phyloP scores from a whole-genome alignment of 2,329 filamentous ascomycete species.

The Colletotrichum kahawae region DNA sequence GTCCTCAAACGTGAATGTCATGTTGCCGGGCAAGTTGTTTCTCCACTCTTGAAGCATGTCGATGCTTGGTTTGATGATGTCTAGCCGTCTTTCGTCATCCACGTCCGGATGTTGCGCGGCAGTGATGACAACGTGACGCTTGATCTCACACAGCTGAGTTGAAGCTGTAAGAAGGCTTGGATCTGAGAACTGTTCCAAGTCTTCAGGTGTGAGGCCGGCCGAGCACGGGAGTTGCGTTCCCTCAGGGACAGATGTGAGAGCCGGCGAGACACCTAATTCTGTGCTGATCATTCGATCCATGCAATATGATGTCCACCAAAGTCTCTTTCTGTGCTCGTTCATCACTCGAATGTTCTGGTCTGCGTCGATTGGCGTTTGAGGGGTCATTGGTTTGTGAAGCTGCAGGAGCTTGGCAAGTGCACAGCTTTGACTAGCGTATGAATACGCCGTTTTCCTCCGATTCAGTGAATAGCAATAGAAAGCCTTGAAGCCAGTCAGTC shows the following conservation, averaged over 20 bases:
- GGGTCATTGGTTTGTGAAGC: background rate
- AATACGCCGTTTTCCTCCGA: constrained; percentile 19
- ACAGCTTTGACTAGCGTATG: constrained; percentile 18
- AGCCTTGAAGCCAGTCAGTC: background rate
- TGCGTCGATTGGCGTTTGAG: background rate
- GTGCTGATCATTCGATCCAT: constrained; percentile 19
- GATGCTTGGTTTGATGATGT: background rate
- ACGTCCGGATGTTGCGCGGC: background rate
- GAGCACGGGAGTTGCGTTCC: background rate
- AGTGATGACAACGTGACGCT: constrained; percentile 8
- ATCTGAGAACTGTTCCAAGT: constrained; percentile 15
- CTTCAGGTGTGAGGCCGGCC: background rate
- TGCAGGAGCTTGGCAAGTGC: constrained; percentile 13
- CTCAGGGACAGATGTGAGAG: background rate
- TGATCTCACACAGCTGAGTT: constrained; percentile 13
- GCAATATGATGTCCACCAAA: constrained; percentile 22
- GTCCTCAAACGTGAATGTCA: background rate
- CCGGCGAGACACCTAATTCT: constrained; percentile 12
- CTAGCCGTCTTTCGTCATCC: background rate
- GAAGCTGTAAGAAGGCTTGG: background rate
- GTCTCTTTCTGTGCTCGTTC: constrained; percentile 11
- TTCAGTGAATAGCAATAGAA: constrained; percentile 22
- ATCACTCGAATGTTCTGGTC: background rate
- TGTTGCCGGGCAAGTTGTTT: background rate
- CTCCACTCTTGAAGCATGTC: constrained; percentile 12